These are phyloP conservation scores for Colletotrichum tropicicola DNA, from an alignment of 2,329 filamentous ascomycete genomes.

Conservation along the genomic window DNA sequence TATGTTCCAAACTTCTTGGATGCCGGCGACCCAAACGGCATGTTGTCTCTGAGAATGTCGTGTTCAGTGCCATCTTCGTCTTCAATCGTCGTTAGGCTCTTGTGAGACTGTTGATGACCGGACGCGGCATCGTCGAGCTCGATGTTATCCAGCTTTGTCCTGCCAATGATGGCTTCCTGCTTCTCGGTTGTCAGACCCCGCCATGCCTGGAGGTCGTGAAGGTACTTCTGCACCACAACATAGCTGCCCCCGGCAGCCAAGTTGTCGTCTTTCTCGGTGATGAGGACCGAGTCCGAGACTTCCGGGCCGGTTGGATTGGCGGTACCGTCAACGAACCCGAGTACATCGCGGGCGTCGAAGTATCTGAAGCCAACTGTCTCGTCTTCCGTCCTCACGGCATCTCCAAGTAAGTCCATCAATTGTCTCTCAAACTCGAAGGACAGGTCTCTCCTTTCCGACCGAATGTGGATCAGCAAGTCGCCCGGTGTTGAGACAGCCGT, in stretches of 20 bases:
- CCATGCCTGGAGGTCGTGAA: conserved; percentile 62
- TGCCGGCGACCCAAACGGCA: conserved; percentile 66
- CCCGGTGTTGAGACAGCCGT: conserved; percentile 64
- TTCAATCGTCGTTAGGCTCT: conserved; percentile 62
- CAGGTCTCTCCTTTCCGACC: conserved; percentile 63
- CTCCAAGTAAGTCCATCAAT: conserved; percentile 57
- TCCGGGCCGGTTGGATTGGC: conserved; percentile 62
- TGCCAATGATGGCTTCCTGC: conserved; percentile 65
- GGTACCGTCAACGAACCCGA: conserved; percentile 69
- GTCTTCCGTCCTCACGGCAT: conserved; percentile 57
- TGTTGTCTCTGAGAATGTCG: conserved; percentile 65
- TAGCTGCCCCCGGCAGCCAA: conserved; percentile 60
- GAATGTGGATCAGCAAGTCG: conserved; percentile 67
- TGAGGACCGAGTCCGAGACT: conserved; percentile 51
- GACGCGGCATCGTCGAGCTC: conserved; percentile 61
- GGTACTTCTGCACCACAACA: conserved; percentile 67
- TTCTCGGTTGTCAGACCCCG: conserved; percentile 53
- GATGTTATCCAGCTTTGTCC: conserved; percentile 65
- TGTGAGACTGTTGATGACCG: conserved; percentile 59
- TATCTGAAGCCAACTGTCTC: conserved; percentile 67
- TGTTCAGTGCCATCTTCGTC: conserved; percentile 59
- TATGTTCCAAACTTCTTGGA: conserved; percentile 64
- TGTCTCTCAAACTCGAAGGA: conserved; percentile 68
- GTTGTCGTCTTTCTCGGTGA: conserved; percentile 48
- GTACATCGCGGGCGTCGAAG: conserved; percentile 65